These are phyloP conservation scores for Guadua angustifolia DNA, from an alignment of 176 grass and related monocot genomes.

Conservation along the genomic window DNA sequence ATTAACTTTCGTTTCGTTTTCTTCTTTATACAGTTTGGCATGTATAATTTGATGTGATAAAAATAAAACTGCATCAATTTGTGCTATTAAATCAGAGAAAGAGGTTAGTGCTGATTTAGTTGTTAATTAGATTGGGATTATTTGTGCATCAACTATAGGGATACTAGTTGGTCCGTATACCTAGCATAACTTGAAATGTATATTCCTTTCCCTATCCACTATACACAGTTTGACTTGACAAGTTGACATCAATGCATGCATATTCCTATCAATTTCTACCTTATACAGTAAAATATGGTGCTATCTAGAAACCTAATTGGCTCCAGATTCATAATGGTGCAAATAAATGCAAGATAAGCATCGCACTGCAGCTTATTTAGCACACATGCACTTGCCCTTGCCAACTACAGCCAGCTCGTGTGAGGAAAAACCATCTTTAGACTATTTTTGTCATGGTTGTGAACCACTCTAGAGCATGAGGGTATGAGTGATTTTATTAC, in stretches of 20 bases:
- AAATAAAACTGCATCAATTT: neutral
- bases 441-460: neutral
- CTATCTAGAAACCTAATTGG: neutral
- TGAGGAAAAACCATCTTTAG: conserved; percentile 3
- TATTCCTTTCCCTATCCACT: neutral
- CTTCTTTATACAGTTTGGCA: neutral
- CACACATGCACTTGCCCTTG: neutral
- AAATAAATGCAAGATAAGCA: conserved; percentile 10
- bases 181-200: neutral
- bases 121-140: neutral
- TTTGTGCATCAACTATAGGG: too few relatives aligned
- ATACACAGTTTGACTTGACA: neutral
- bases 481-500: neutral
- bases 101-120: neutral
- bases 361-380: neutral
- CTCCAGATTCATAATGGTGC: conserved; percentile 4
- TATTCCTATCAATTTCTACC: neutral
- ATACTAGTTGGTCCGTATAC: too few relatives aligned
- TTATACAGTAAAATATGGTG: neutral
- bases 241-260: neutral
- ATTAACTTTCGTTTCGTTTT: neutral
- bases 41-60: neutral
- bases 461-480: neutral
- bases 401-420: neutral
- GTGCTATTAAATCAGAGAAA: neutral